Evolutionary conservation across 2,329 filamentous ascomycete genomes (phyloP).

Genomic region (Trichoderma sp.): DNA sequence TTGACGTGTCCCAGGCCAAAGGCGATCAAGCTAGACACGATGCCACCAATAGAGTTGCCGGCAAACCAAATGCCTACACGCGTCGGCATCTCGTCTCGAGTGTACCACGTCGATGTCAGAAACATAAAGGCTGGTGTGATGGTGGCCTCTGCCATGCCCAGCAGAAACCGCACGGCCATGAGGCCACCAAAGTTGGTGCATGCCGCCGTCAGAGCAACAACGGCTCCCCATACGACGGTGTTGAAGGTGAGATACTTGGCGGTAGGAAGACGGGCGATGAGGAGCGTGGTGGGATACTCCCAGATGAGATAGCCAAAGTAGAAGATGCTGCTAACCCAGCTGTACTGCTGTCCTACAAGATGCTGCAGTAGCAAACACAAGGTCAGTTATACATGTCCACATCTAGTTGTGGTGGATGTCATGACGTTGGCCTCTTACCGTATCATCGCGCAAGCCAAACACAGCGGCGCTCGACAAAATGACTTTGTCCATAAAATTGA

Average conservation of each 20-base stretch:
- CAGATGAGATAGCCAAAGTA: conserved; percentile 47
- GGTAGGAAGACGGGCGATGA: conserved; percentile 46
- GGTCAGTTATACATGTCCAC: conserved; percentile 7
- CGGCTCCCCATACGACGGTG: conserved; percentile 46
- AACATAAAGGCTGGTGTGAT: conserved; percentile 52
- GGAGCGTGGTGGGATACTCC: conserved; percentile 47
- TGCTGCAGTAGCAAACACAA: conserved; percentile 17
- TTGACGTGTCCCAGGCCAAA: conserved; percentile 55
- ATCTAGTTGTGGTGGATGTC: neutral
- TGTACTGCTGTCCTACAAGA: conserved; percentile 50
- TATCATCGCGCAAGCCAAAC: conserved; percentile 51
- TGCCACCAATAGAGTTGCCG: conserved; percentile 47
- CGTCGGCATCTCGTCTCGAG: conserved; percentile 41
- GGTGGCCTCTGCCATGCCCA: conserved; percentile 53
- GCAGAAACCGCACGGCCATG: conserved; percentile 48
- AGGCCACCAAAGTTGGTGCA: conserved; percentile 47
- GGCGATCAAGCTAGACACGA: conserved; percentile 48
- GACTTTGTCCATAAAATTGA: conserved; percentile 61
- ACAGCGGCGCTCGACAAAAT: conserved; percentile 54
- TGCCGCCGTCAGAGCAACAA: conserved; percentile 42
- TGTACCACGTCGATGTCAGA: conserved; percentile 53
- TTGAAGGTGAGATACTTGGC: conserved; percentile 46
- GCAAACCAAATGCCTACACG: conserved; percentile 56
- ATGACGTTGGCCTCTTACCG: conserved; percentile 25
- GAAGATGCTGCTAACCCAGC: conserved; percentile 55